Evolutionary conservation across 2,329 filamentous ascomycete genomes (phyloP).

Genomic region (Aureobasidium lini): DNA sequence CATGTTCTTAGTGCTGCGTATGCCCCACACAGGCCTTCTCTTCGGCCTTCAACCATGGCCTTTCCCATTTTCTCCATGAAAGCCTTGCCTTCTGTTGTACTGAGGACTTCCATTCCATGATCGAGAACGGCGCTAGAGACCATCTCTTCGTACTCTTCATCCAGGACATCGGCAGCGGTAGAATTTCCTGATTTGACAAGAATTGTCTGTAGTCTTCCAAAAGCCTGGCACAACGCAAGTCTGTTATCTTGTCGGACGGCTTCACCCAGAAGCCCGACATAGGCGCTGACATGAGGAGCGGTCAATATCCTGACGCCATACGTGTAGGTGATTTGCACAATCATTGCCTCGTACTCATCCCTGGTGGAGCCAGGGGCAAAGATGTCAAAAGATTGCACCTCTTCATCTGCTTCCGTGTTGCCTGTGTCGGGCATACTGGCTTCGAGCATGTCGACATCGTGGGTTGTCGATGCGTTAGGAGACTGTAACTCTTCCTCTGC

Average conservation of each 20-base stretch:
- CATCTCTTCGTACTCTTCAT: not conserved
- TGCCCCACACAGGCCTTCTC: not conserved
- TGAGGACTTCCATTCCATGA: not conserved
- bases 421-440: too few species aligned
- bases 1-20: not conserved
- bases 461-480: too few species aligned
- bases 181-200: not conserved
- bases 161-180: not conserved
- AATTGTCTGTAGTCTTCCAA: not conserved
- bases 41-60: not conserved
- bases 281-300: not conserved
- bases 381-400: not conserved
- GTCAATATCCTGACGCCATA: not conserved
- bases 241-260: not conserved
- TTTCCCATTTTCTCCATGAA: not conserved
- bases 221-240: not conserved
- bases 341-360: not conserved
- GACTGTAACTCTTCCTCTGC: too few species aligned
- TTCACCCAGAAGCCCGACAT: not conserved
- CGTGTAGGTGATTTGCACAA: not conserved
- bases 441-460: too few species aligned
- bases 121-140: not conserved
- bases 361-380: not conserved
- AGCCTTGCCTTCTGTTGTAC: not conserved
- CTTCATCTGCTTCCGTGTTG: not conserved